These are phyloP conservation scores for Puccinellia tenuiflora DNA, from an alignment of 176 grass and related monocot genomes.

Conservation along the genomic window DNA sequence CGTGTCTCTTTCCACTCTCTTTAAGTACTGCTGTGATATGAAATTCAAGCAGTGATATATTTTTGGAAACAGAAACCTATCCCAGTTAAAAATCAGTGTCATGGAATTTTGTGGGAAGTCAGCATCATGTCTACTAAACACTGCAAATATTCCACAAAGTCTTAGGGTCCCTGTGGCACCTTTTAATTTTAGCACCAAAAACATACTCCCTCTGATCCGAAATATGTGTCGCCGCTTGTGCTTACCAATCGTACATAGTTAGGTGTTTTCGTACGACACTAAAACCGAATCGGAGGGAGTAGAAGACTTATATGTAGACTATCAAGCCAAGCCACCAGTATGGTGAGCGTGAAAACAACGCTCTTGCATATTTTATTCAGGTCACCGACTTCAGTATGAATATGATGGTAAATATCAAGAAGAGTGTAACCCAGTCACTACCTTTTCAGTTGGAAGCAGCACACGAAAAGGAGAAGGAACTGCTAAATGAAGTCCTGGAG, in stretches of 20 bases:
- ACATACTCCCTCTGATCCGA: no score
- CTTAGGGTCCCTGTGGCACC: background rate
- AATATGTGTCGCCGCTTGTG: no score
- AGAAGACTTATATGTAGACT: background rate
- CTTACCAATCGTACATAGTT: no score
- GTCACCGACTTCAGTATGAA: background rate
- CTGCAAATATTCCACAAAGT: background rate
- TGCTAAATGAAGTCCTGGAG: slow-evolving; percentile 63
- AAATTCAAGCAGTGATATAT: background rate
- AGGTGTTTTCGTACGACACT: no score
- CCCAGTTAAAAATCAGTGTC: background rate
- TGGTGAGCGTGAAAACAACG: background rate
- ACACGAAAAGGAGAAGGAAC: slow-evolving; percentile 77
- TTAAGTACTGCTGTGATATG: background rate
- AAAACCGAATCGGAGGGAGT: no score
- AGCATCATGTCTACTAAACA: background rate
- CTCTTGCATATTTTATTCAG: background rate
- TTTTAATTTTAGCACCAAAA: background rate
- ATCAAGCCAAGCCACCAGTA: background rate
- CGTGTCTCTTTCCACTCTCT: background rate
- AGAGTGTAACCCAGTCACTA: background rate
- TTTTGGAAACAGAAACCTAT: background rate
- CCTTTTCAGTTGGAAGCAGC: slow-evolving; percentile 75
- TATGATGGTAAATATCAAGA: background rate
- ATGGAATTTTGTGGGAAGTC: background rate